Evolutionary conservation across 2,329 filamentous ascomycete genomes (phyloP), one percentile per base, ranked within the genome.

Genomic region (Cercospora sp.): DNA sequence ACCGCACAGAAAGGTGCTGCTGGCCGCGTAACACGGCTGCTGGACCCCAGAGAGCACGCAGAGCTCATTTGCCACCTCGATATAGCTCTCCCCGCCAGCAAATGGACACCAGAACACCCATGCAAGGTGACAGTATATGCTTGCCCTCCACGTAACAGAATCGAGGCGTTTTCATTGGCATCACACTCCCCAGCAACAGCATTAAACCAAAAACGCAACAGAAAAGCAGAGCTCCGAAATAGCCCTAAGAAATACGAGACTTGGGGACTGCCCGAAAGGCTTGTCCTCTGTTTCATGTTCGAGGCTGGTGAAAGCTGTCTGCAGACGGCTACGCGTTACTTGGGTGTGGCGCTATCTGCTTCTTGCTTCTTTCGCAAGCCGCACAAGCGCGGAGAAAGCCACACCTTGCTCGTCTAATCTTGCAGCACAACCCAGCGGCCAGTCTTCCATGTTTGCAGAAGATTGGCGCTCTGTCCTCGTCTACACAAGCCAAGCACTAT

Each of bases 271-370:
- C 16, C 26, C 36, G 12, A 12, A 31, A 51, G 55, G 30, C 28
- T 45, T 20, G 53, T 20, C 63, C n/a, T 18, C 4, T 31, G 68
- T 70, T 68, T 70, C 68, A 70, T n/a, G 31, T 55, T 57, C 45
- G 40, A 53, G 55, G 48, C 42, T 60, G 36, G 58, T 65, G 28
- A 59, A 64, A 45, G 65, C 60, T 13, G 42, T 66, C 63, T 18
- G 60, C 63, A 63, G 59, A 40, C 59, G 31, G 53, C 23, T 6
- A 23, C 53, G 18, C 53, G 23, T 5, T 28, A 26, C 53, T 60
- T 33, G 59, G 23, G 6, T 64, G 63, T 66, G 68, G 68, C 63
- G 63, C 68, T 57, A 63, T 13, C 42, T 30, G n/a, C 33, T 31
- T 57, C 20, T 53, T 26, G 36, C 36, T 42, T 42, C 36, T 42